These are phyloP conservation scores for Earliella scabrosa DNA, from an alignment of 1,284 basidiomycete genomes.

Conservation along the genomic window DNA sequence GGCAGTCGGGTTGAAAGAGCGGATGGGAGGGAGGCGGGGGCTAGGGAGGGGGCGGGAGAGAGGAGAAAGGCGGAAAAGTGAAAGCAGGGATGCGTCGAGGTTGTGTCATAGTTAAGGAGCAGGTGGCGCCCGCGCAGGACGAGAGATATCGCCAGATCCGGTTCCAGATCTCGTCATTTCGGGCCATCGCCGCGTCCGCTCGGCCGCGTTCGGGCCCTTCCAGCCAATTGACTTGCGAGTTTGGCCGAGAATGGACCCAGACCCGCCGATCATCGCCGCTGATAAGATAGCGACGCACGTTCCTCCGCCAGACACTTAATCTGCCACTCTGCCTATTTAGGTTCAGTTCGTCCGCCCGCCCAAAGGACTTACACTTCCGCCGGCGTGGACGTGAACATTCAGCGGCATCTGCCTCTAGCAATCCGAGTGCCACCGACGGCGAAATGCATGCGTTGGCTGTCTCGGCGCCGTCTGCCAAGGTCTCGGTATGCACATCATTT, in stretches of 20 bases:
- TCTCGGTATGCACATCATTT: no score
- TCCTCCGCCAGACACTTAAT: background rate
- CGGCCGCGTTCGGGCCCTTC: background rate
- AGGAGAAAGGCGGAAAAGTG: slow-evolving; percentile 3
- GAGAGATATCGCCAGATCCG: slow-evolving; percentile 5
- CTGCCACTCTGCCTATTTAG: no score
- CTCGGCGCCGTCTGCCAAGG: no score
- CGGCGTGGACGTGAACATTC: no score
- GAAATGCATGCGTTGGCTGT: no score
- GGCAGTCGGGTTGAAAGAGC: background rate
- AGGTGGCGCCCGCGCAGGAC: slow-evolving; percentile 13
- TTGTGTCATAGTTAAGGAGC: slow-evolving; percentile 24
- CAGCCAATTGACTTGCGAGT: background rate
- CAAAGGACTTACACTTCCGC: no score
- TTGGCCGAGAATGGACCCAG: background rate
- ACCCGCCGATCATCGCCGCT: background rate
- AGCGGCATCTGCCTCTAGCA: no score
- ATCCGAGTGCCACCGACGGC: no score
- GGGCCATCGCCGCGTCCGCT: background rate
- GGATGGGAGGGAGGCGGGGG: no score
- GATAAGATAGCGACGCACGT: slow-evolving; percentile 6
- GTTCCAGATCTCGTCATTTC: slow-evolving; percentile 5
- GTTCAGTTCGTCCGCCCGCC: no score
- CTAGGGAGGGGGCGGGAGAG: background rate
- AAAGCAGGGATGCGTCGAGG: background rate